Conservation (phyloP, 108 stramenopile species). For the Schizochytrium sp. region DNA sequence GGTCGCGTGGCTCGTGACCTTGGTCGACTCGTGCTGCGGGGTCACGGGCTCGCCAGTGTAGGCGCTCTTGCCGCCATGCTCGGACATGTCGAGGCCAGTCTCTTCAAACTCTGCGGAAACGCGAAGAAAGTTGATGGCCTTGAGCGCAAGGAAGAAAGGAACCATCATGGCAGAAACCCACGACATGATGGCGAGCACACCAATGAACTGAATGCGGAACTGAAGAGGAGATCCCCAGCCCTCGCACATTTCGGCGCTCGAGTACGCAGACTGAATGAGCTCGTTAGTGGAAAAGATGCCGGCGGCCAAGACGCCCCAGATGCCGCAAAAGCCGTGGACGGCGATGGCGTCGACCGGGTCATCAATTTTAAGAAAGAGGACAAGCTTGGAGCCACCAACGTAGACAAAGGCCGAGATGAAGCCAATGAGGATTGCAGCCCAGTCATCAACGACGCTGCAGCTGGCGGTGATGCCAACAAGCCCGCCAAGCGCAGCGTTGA, state of each 20-base stretch:
- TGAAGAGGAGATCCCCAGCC: conserved; percentile 20
- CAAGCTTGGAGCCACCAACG: not conserved
- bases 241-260: not conserved
- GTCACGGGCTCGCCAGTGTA: not conserved
- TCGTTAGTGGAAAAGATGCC: not conserved
- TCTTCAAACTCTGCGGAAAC: conserved; percentile 66
- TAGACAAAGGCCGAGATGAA: conserved; percentile 7
- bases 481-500: conserved; percentile 24
- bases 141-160: conserved; percentile 62
- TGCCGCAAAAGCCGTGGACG: not conserved
- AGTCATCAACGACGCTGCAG: conserved; percentile 13
- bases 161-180: conserved; percentile 69
- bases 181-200: conserved; percentile 61
- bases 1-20: too few relatives aligned
- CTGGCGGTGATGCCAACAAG: conserved; percentile 52
- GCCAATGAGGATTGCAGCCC: conserved; percentile 29
- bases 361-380: conserved; percentile 22
- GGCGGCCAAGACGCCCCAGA: not conserved
- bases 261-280: not conserved
- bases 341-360: conserved; percentile 40
- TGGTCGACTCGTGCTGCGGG: too few relatives aligned
- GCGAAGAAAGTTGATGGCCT: conserved; percentile 61
- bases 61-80: conserved; percentile 36
- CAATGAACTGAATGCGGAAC: conserved; percentile 58
- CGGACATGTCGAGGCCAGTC: conserved; percentile 33